A percentile compares a stretch with the other conserved stretches of the same genome.
Conservation (phyloP, 2,329 filamentous ascomycete genomes). For the Ilyonectria destructans region DNA sequence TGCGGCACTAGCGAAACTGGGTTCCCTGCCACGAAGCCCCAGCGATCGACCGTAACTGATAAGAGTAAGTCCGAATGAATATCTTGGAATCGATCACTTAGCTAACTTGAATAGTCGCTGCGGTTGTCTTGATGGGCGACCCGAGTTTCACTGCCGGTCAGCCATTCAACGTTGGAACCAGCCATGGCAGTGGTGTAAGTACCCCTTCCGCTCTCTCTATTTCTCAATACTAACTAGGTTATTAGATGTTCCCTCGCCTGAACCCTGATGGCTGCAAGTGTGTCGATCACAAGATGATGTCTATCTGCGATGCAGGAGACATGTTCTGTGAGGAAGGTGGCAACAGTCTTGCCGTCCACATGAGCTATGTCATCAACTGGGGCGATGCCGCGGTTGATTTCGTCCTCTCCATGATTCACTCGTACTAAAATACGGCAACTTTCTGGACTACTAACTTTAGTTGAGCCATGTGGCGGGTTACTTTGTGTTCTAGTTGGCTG, state of each 20-base stretch:
- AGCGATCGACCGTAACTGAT: slow-evolving; percentile 10
- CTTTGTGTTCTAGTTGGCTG: background rate
- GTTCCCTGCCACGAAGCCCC: slow-evolving; percentile 39
- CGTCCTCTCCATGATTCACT: slow-evolving; percentile 31
- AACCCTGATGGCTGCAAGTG: slow-evolving; percentile 35
- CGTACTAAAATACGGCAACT: background rate
- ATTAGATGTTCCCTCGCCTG: slow-evolving; percentile 40
- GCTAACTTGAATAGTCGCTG: slow-evolving; percentile 33
- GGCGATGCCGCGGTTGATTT: slow-evolving; percentile 35
- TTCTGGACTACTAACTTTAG: background rate
- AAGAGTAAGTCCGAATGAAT: slow-evolving; percentile 29
- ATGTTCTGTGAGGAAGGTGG: slow-evolving; percentile 43
- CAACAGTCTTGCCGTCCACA: slow-evolving; percentile 37
- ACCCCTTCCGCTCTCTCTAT: too few species aligned
- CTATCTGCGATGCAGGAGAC: slow-evolving; percentile 42
- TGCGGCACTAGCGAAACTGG: slow-evolving; percentile 43
- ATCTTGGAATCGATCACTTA: fast-evolving
- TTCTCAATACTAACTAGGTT: background rate
- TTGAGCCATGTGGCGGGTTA: too few species aligned
- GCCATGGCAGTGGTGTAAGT: slow-evolving; percentile 40
- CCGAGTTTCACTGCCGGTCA: slow-evolving; percentile 42
- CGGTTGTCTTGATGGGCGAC: slow-evolving; percentile 46
- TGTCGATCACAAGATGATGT: slow-evolving; percentile 33
- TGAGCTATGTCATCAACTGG: slow-evolving; percentile 41
- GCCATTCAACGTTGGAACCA: slow-evolving; percentile 39